A percentile compares a stretch with the other conserved stretches of the same genome.
phyloP scores from a whole-genome alignment of 768 basidiomycete genomes.

The Lactarius vividus region DNA sequence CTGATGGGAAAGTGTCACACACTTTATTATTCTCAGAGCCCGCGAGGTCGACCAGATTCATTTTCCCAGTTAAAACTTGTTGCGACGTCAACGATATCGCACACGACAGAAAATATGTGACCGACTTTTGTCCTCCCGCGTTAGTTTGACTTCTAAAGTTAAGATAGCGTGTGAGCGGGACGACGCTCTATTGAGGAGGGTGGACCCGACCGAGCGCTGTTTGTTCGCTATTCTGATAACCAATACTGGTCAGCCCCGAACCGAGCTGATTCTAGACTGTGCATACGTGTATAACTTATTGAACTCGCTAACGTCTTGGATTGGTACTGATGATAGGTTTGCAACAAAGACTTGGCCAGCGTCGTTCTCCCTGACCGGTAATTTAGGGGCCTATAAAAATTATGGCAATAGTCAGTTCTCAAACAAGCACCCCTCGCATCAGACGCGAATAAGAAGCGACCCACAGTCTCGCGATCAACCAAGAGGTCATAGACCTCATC shows the following conservation, averaged over 20 bases:
- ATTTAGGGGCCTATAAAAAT: conserved; percentile 45
- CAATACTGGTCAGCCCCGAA: background rate
- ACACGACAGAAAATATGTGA: conserved; percentile 11
- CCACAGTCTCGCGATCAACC: conserved; percentile 63
- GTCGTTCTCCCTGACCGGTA: conserved; percentile 54
- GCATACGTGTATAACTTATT: conserved; percentile 46
- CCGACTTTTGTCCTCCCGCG: conserved; percentile 53
- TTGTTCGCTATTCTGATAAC: conserved; percentile 61
- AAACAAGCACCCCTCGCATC: background rate
- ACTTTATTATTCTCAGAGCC: conserved; percentile 92
- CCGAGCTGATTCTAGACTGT: background rate
- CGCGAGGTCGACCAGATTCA: conserved; percentile 86
- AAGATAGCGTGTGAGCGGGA: conserved; percentile 89
- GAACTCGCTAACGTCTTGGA: conserved; percentile 48
- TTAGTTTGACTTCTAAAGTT: conserved; percentile 64
- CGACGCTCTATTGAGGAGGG: conserved; percentile 78
- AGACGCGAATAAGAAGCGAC: conserved; percentile 28
- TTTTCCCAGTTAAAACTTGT: conserved; percentile 62
- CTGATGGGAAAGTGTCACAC: conserved; percentile 2
- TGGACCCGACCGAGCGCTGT: conserved; percentile 81
- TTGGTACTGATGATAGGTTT: conserved; percentile 42
- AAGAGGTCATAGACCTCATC: conserved; percentile 89
- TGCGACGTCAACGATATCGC: background rate
- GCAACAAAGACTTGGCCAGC: conserved; percentile 54
- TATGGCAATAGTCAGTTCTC: background rate